Conservation (phyloP, 176 grass and related monocot species). For the Phragmites australis region DNA sequence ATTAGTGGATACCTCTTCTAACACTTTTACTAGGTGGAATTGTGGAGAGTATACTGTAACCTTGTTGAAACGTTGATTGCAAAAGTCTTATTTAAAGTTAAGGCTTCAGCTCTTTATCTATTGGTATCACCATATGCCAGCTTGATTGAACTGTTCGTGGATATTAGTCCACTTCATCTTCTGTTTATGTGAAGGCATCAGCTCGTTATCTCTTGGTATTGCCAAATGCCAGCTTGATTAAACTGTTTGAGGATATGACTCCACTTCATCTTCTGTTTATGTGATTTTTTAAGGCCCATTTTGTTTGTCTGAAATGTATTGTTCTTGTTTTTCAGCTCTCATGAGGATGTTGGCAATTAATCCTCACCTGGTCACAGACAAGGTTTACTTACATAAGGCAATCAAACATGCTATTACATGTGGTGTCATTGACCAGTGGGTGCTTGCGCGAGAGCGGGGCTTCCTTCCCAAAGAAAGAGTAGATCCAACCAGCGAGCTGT, state of each 20-base stretch:
- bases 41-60: neutral
- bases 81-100: neutral
- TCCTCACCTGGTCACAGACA: slow-evolving; percentile 59
- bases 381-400: slow-evolving; percentile 59
- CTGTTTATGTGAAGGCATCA: no score
- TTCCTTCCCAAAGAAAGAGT: slow-evolving; percentile 56
- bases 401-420: slow-evolving; percentile 67
- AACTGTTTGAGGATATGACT: neutral
- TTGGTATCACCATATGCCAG: neutral
- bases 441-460: slow-evolving; percentile 48
- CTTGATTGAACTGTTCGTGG: no score
- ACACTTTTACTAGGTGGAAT: slow-evolving; percentile 20
- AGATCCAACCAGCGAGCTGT: slow-evolving; percentile 27
- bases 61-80: neutral
- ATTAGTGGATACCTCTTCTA: neutral
- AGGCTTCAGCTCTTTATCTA: neutral
- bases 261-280: neutral
- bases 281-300: slow-evolving; percentile 1
- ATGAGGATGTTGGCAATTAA: slow-evolving; percentile 66
- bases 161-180: no score
- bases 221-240: slow-evolving; percentile 25
- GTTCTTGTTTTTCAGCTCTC: slow-evolving; percentile 56
- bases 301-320: slow-evolving; percentile 16
- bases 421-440: slow-evolving; percentile 70
- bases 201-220: no score